Percentiles rank a stretch among this genome's conserved stretches.
Evolutionary conservation across 2,329 filamentous ascomycete species (phyloP).

Genomic region (Torrubiellomyces zombiae): DNA sequence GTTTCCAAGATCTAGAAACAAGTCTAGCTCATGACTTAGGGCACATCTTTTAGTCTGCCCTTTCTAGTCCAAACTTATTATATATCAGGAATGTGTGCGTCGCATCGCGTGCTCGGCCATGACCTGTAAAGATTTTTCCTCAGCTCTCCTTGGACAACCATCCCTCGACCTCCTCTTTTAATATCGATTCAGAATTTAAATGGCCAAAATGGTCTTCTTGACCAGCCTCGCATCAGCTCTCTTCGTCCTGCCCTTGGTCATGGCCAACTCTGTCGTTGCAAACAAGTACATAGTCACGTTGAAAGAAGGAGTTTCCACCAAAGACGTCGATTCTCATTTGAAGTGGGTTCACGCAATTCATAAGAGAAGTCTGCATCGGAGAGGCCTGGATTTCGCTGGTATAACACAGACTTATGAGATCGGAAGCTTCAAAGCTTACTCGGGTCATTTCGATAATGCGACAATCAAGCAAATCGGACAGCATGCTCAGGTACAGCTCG

Average conservation of each 20-base stretch:
- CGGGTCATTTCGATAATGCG: constrained; percentile 23
- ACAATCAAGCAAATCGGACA: constrained; percentile 22
- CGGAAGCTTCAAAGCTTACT: constrained; percentile 22
- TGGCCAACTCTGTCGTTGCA: constrained; percentile 10
- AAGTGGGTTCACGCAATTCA: constrained; percentile 16
- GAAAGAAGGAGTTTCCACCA: constrained; percentile 16
- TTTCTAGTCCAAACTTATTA: too few relatives aligned
- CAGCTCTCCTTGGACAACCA: too few relatives aligned
- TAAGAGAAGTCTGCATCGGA: constrained; percentile 14
- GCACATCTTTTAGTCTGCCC: too few relatives aligned
- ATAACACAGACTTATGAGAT: constrained; percentile 15
- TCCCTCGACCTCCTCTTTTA: too few relatives aligned
- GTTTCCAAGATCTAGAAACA: too few relatives aligned
- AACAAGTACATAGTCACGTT: constrained; percentile 30
- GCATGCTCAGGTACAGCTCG: constrained; percentile 19
- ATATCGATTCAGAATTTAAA: too few relatives aligned
- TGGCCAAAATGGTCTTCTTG: too few relatives aligned
- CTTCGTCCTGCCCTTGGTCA: neutral
- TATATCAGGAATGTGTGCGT: too few relatives aligned
- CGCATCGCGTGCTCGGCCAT: too few relatives aligned
- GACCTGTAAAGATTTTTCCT: too few relatives aligned
- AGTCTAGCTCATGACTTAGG: too few relatives aligned
- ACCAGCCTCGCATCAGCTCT: too few relatives aligned
- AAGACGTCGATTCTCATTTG: constrained; percentile 18
- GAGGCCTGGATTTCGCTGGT: constrained; percentile 16